Evolutionary conservation across 257 asterid genomes (phyloP).

Genomic region (Solanum chmielewskii): DNA sequence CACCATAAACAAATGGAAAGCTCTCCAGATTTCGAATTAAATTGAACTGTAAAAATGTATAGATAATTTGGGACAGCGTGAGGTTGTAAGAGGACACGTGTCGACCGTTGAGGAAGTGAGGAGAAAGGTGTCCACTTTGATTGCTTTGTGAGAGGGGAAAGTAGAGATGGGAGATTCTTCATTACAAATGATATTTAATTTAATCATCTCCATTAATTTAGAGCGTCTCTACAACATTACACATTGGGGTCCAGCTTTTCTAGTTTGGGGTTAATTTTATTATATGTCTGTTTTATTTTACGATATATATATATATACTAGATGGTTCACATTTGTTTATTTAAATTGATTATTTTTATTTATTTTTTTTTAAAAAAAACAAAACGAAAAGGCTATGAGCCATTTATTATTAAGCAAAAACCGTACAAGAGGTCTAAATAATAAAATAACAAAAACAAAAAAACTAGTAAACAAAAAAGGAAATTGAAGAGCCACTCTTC

Average conservation of each 20-base stretch:
- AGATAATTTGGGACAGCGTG: constrained; percentile 6
- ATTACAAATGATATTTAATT: not conserved
- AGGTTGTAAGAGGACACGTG: constrained; percentile 25
- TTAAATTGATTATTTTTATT: too few species aligned
- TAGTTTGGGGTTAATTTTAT: too few species aligned
- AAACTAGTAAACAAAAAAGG: too few species aligned
- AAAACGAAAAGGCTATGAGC: not conserved
- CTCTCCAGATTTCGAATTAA: constrained; percentile 23
- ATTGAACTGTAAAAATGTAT: not conserved
- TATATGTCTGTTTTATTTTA: too few species aligned
- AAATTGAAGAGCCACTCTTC: not conserved
- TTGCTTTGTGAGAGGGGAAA: not conserved
- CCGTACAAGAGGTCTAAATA: not conserved
- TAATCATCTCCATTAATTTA: not conserved
- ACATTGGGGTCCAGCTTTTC: too few species aligned
- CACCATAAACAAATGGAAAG: constrained; percentile 9
- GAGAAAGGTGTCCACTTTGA: constrained; percentile 3
- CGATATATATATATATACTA: too few species aligned
- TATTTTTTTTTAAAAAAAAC: too few species aligned
- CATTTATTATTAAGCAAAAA: not conserved
- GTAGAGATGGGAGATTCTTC: not conserved
- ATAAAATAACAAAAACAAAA: too few species aligned
- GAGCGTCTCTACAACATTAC: not conserved
- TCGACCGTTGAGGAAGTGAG: constrained; percentile 19
- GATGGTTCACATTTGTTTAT: too few species aligned